Evolutionary conservation across 1,284 basidiomycete species (phyloP).

Genomic region (Chalciporus piperatoides): DNA sequence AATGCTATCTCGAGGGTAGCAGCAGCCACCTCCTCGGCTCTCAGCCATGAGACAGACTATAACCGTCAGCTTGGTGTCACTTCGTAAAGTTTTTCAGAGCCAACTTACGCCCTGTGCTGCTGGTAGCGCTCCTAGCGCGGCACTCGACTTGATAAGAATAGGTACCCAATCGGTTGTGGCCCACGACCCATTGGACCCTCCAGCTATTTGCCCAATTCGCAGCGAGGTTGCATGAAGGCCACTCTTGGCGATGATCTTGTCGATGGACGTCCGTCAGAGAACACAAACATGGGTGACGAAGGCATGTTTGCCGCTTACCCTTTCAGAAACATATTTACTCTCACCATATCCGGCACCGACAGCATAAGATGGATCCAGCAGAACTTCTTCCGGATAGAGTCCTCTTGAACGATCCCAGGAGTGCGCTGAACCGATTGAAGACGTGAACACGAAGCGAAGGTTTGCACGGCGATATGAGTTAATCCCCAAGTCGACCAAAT

Average conservation of each 20-base stretch:
- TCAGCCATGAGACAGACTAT: conserved; percentile 23
- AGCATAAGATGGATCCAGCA: conserved; percentile 21
- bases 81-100: too few relatives aligned
- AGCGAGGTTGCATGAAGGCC: conserved; percentile 26
- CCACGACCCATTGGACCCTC: conserved; percentile 31
- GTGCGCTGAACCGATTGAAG: conserved; percentile 31
- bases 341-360: conserved; percentile 34
- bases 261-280: too few relatives aligned
- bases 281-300: too few relatives aligned
- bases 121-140: conserved; percentile 26
- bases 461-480: conserved; percentile 9
- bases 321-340: conserved; percentile 35
- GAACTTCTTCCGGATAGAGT: conserved; percentile 33
- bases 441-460: conserved; percentile 35
- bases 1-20: conserved; percentile 21
- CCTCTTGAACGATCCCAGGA: conserved; percentile 35
- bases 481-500: conserved; percentile 19
- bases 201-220: conserved; percentile 34
- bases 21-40: conserved; percentile 17
- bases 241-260: conserved; percentile 24
- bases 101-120: too few relatives aligned
- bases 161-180: conserved; percentile 34
- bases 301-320: conserved; percentile 3
- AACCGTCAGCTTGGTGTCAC: conserved; percentile 2
- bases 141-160: conserved; percentile 27